Conservation (phyloP, 1,284 basidiomycete genomes). For the Ustilago crameri region DNA sequence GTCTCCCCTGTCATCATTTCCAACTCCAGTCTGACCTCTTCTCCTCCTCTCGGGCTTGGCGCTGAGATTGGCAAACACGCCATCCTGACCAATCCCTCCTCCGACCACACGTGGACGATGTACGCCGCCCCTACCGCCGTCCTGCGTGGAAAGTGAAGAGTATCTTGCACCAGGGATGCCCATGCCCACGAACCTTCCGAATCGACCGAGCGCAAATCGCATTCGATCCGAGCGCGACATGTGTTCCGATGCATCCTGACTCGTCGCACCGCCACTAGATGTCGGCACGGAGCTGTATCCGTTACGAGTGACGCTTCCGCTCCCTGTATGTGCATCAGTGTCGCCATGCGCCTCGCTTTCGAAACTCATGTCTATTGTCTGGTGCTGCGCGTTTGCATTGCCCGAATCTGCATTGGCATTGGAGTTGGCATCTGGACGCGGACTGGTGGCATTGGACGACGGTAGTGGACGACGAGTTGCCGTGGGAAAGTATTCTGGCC, state of each 20-base stretch:
- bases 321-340: slow-evolving; percentile 17
- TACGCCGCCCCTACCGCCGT: slow-evolving; percentile 22
- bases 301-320: slow-evolving; percentile 21
- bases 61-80: slow-evolving; percentile 93
- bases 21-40: slow-evolving; percentile 23
- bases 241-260: slow-evolving; percentile 17
- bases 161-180: slow-evolving; percentile 65
- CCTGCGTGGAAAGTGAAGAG: slow-evolving; percentile 32
- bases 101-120: slow-evolving; percentile 70
- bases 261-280: slow-evolving; percentile 12
- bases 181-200: slow-evolving; percentile 65
- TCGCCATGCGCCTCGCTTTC: slow-evolving; percentile 25
- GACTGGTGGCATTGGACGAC: slow-evolving; percentile 21
- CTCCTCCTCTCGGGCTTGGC: slow-evolving; percentile 79
- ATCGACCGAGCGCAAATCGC: slow-evolving; percentile 58
- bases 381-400: slow-evolving; percentile 8
- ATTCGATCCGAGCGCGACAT: slow-evolving; percentile 41
- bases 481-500: slow-evolving; percentile 56
- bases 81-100: slow-evolving; percentile 86
- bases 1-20: slow-evolving; percentile 72
- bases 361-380: slow-evolving; percentile 38
- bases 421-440: slow-evolving; percentile 10
- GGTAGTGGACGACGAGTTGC: slow-evolving; percentile 25
- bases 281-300: slow-evolving; percentile 39
- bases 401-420: background rate